Base-by-base conservation (phyloP, 2,329 filamentous ascomycete genomes). In the Lecanicillium sp. region DNA sequence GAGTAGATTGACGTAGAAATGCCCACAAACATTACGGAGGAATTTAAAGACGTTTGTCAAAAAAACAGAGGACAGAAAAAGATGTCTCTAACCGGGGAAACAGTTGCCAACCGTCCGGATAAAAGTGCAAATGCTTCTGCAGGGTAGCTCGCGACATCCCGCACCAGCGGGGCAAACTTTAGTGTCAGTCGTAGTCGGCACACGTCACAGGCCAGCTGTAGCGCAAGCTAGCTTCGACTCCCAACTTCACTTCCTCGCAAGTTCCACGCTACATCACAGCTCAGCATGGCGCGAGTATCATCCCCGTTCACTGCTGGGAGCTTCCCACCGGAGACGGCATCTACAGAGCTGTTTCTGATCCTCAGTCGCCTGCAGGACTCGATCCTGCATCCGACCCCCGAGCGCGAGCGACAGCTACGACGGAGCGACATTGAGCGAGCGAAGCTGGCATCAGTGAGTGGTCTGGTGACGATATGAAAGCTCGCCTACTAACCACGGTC, bases 301-400 rank as follows among this genome's bases (percentile, higher is more conserved):
- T 17, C 24, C 3, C 17, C 36, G 10, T 12, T 36, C n/a, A 19
- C 6, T 10, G 12, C 42, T 5, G 20, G 19, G 30, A 12, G 38
- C 10, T 15, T 29, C n/a, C 19, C 44, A 27, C 9, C 49, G 17
- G 64, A 68, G 10, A 53, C 56, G 15, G 58, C 61, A 23, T 59
- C 60, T 0, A 55, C 67, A 21, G 75, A 87, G 58, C 74, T 90
- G 15, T 77, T 73, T 35, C 77, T 83, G 30, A 71, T 90, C 42
- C 75, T 90, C 5, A 67, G 69, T 43, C 80, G 85, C 26, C 70
- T 90, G 30, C 81, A 87, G 56, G 74, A 78, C 51, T 80, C 72
- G 27, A 72, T 90, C 44, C 71, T 88, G 30, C 77, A 78, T 48
- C 73, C 79, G 24, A 76, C 82, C 52, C 71, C 76, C 47, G 78